Conservation (phyloP, 768 basidiomycete genomes). For the Suillus lakei region DNA sequence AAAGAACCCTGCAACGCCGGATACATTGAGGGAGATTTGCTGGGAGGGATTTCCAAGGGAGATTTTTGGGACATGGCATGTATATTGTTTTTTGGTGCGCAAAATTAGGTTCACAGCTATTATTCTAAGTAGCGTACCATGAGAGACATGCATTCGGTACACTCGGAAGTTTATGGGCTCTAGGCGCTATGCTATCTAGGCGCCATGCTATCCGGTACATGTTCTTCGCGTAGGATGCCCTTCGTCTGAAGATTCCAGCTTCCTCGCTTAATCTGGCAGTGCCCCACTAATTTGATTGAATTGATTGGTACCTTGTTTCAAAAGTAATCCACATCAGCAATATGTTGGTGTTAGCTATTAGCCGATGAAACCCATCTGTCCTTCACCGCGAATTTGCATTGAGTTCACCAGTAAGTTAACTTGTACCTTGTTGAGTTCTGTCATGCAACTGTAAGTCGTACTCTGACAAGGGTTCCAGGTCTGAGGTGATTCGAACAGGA, state of each 20-base stretch:
- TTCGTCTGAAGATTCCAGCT: not conserved
- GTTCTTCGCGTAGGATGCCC: not conserved
- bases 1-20: constrained; percentile 38
- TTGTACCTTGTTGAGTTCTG: no score
- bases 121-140: not conserved
- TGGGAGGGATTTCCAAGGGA: constrained; percentile 16
- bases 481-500: no score
- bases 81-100: not conserved
- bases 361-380: not conserved
- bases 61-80: constrained; percentile 11
- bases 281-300: not conserved
- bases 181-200: not conserved
- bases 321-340: not conserved
- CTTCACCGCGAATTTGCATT: not conserved
- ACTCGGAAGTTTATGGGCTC: not conserved
- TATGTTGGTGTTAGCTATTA: not conserved
- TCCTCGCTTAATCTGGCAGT: not conserved
- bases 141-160: not conserved
- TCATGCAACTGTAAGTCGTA: no score
- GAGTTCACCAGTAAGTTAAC: no score
- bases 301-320: not conserved
- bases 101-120: not conserved
- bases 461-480: no score
- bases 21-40: constrained; percentile 28
- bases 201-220: not conserved